Evolutionary conservation across 2,329 filamentous ascomycete species (phyloP).

Genomic region (Ciborinia camelliae): DNA sequence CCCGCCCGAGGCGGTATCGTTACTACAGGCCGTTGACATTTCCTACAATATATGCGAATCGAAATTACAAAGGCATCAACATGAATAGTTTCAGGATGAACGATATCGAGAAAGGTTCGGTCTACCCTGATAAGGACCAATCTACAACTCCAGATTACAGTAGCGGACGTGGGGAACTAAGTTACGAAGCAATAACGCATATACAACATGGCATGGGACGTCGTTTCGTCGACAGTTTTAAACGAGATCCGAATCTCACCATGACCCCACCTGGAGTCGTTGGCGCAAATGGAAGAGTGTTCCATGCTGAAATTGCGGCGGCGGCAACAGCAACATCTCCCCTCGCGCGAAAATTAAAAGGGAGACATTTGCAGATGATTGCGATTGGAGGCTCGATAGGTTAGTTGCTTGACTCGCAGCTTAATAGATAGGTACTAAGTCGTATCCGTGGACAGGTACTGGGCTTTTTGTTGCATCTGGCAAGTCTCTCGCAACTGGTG

Average conservation of each 20-base stretch:
- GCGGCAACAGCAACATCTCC: conserved; percentile 67
- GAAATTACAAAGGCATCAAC: neutral
- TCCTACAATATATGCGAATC: neutral
- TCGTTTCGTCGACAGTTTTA: conserved; percentile 33
- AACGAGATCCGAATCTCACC: conserved; percentile 42
- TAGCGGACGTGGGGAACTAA: conserved; percentile 26
- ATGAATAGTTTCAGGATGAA: conserved; percentile 15
- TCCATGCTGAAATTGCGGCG: conserved; percentile 61
- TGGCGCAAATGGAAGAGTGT: conserved; percentile 40
- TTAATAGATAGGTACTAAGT: neutral
- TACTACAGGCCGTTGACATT: too few species aligned
- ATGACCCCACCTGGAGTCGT: conserved; percentile 44
- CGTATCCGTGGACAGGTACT: conserved; percentile 51
- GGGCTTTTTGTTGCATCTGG: conserved; percentile 86
- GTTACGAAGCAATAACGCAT: conserved; percentile 30
- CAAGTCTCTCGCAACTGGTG: conserved; percentile 65
- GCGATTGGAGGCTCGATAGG: conserved; percentile 91
- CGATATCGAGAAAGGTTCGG: conserved; percentile 23
- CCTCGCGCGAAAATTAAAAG: conserved; percentile 74
- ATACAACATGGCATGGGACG: conserved; percentile 23
- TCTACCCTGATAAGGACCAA: conserved; percentile 18
- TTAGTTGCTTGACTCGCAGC: conserved; percentile 36
- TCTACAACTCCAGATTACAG: conserved; percentile 24
- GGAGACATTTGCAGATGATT: conserved; percentile 93
- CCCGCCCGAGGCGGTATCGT: neutral